Conservation (phyloP, 768 basidiomycete genomes). For the Trametes cingulata region DNA sequence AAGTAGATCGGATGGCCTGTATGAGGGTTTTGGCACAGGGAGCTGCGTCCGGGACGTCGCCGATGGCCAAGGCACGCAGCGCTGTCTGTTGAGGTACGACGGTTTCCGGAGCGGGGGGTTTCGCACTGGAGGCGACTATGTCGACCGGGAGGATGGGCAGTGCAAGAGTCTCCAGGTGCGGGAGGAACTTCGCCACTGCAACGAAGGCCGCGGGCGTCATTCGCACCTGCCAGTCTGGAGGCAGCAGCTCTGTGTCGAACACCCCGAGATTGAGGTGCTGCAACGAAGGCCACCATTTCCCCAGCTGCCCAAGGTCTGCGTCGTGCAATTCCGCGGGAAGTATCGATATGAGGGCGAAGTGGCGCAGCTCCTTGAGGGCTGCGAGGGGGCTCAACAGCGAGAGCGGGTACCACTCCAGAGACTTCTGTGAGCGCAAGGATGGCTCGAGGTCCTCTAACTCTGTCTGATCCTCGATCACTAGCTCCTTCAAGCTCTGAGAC, state of each 20-base stretch:
- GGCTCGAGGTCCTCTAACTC: constrained; percentile 12
- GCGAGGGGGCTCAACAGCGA: constrained; percentile 30
- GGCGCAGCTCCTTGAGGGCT: constrained; percentile 26
- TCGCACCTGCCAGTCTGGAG: constrained; percentile 15
- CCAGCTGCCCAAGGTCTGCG: constrained; percentile 27
- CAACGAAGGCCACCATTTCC: constrained; percentile 33
- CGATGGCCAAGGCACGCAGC: constrained; percentile 23
- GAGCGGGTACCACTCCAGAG: constrained; percentile 23
- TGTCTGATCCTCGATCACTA: constrained; percentile 23
- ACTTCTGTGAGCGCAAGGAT: background rate
- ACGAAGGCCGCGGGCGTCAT: constrained; percentile 25
- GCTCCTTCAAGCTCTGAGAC: constrained; percentile 21
- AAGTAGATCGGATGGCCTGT: background rate
- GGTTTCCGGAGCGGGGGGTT: constrained; percentile 1
- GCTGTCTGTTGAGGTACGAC: constrained; percentile 14
- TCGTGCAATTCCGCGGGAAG: constrained; percentile 30
- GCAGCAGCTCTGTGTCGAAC: constrained; percentile 22
- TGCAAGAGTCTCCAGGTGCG: constrained; percentile 19
- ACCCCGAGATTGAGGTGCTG: constrained; percentile 30
- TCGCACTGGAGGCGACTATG: constrained; percentile 8
- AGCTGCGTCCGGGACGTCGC: constrained; percentile 21
- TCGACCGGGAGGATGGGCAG: constrained; percentile 27
- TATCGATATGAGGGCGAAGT: constrained; percentile 28
- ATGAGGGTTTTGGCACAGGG: constrained; percentile 1
- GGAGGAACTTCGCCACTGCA: constrained; percentile 27